A percentile compares a stretch with the other conserved stretches of the same genome.
phyloP scores from a whole-genome alignment of 2,329 filamentous ascomycete genomes.

The Penicillium sp. region DNA sequence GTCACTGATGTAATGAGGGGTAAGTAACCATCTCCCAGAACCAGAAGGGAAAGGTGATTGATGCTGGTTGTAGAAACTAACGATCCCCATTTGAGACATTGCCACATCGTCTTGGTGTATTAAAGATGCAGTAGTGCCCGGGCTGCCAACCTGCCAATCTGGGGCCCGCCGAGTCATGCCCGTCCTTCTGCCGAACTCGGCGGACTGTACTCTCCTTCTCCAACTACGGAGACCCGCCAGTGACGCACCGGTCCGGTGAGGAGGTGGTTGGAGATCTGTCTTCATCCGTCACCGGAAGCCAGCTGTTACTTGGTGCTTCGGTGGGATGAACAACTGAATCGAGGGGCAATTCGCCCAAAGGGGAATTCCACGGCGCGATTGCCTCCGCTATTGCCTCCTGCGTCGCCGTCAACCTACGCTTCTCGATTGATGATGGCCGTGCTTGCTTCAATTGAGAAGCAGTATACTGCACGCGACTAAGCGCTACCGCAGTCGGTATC shows the following conservation, averaged over 20 bases:
- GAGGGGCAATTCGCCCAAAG: background rate
- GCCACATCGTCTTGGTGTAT: background rate
- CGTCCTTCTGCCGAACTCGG: constrained; percentile 17
- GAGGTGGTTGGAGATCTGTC: constrained; percentile 18
- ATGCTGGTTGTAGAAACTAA: background rate
- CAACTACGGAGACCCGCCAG: constrained; percentile 17
- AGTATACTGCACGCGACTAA: background rate
- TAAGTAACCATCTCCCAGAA: constrained; percentile 10
- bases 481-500: background rate
- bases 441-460: background rate
- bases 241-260: constrained; percentile 13
- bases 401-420: background rate
- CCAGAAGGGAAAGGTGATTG: background rate
- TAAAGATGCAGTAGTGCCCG: constrained; percentile 1
- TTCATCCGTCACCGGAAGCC: constrained; percentile 11
- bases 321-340: constrained; percentile 4
- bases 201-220: constrained; percentile 10
- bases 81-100: background rate
- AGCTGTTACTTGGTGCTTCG: background rate
- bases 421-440: background rate
- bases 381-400: background rate
- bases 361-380: background rate
- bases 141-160: background rate
- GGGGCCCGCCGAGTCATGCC: constrained; percentile 6
- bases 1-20: constrained; percentile 25